Evolutionary conservation across 768 basidiomycete species (phyloP).

Genomic region (Serendipita vermifera): DNA sequence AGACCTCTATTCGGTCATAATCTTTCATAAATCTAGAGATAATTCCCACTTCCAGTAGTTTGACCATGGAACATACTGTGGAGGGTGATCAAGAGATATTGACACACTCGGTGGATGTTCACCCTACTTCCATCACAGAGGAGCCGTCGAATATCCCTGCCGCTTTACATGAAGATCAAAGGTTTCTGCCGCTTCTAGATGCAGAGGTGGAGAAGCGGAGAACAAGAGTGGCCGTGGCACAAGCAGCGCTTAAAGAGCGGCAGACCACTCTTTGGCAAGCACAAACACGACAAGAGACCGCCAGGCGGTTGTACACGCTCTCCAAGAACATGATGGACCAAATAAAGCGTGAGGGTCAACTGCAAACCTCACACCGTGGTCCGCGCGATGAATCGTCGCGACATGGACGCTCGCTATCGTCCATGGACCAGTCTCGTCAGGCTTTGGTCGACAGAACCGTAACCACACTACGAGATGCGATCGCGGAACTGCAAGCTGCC

Average conservation of each 20-base stretch:
- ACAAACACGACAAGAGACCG: neutral
- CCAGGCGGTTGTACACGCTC: slow-evolving; percentile 1
- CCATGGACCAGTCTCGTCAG: slow-evolving; percentile 2
- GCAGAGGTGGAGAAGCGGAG: neutral
- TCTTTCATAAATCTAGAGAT: no score
- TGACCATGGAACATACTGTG: no score
- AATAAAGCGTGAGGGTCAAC: slow-evolving; percentile 8
- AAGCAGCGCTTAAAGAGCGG: neutral
- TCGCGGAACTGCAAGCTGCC: slow-evolving; percentile 1
- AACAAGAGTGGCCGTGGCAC: neutral
- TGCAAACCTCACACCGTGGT: neutral
- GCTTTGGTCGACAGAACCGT: neutral
- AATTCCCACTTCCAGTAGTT: no score
- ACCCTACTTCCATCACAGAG: neutral
- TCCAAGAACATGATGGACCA: slow-evolving; percentile 9
- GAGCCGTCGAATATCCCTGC: neutral
- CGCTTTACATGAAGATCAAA: neutral
- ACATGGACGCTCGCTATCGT: slow-evolving; percentile 6
- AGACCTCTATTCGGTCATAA: no score
- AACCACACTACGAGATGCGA: neutral
- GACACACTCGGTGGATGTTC: neutral
- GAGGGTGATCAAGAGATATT: no score
- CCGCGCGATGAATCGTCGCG: slow-evolving; percentile 1
- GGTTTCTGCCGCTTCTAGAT: neutral
- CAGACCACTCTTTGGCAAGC: neutral